Conservation (phyloP, 305 asterid genomes). For the Fraxinus albicans region DNA sequence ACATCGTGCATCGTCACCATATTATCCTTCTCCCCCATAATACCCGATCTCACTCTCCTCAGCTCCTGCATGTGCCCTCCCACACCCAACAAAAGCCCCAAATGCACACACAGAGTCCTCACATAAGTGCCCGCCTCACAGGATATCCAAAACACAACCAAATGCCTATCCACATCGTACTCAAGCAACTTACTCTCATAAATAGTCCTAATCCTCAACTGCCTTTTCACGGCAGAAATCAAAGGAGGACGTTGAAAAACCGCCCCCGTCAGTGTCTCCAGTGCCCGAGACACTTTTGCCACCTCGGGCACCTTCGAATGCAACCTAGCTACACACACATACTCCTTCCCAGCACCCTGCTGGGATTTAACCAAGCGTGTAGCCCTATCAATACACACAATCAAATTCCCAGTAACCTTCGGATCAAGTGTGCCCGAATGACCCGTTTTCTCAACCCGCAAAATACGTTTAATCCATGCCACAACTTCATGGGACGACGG, state of each 20-base stretch:
- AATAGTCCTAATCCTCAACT: slow-evolving; percentile 90
- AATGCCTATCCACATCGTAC: slow-evolving; percentile 72
- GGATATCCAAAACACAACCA: slow-evolving; percentile 94
- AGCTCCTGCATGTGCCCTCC: slow-evolving; percentile 97
- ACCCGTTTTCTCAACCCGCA: slow-evolving; percentile 89
- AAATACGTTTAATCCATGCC: slow-evolving; percentile 93
- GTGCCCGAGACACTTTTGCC: slow-evolving; percentile 73
- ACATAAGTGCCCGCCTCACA: slow-evolving; percentile 99
- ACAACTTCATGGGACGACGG: slow-evolving; percentile 97
- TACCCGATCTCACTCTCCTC: slow-evolving; percentile 91
- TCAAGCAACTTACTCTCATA: slow-evolving; percentile 92
- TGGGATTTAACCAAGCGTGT: slow-evolving; percentile 92
- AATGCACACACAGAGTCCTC: slow-evolving; percentile 92
- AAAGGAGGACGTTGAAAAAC: slow-evolving; percentile 93
- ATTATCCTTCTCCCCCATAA: slow-evolving; percentile 90
- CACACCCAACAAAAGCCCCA: slow-evolving; percentile 90
- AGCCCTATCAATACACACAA: slow-evolving; percentile 91
- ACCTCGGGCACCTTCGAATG: slow-evolving; percentile 82
- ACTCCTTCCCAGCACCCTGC: slow-evolving; percentile 98
- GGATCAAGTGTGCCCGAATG: slow-evolving; percentile 96
- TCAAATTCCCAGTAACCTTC: slow-evolving; percentile 89
- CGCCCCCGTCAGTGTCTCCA: slow-evolving; percentile 88
- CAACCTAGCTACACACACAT: slow-evolving; percentile 80
- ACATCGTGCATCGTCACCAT: slow-evolving; percentile 98
- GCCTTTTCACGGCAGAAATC: slow-evolving; percentile 93